These are phyloP conservation scores for Ganoderma lingzhi DNA, from an alignment of 1,284 basidiomycete species.

Conservation along the genomic window DNA sequence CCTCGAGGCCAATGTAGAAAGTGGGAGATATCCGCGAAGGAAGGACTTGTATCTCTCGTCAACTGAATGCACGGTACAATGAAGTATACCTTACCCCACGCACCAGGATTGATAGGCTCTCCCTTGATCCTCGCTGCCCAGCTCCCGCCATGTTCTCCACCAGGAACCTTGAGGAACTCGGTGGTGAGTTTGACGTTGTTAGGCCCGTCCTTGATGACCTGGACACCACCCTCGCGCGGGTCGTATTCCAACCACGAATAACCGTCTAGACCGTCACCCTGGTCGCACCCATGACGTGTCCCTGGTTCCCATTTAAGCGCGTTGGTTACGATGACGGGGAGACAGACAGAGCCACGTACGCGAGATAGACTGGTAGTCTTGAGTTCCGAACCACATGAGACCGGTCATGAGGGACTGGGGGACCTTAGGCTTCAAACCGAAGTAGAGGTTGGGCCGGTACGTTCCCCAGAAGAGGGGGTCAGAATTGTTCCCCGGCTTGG, in stretches of 20 bases:
- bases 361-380: conserved; percentile 76
- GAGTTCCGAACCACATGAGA: conserved; percentile 90
- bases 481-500: conserved; percentile 50
- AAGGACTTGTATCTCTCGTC: conserved; percentile 44
- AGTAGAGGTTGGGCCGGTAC: conserved; percentile 93
- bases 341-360: conserved; percentile 52
- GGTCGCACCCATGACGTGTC: conserved; percentile 90
- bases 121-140: conserved; percentile 93
- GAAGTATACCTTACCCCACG: conserved; percentile 32
- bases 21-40: conserved; percentile 77
- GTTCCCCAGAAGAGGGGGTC: conserved; percentile 88
- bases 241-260: conserved; percentile 94
- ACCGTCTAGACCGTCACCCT: conserved; percentile 80
- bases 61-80: not conserved
- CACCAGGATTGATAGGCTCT: conserved; percentile 76
- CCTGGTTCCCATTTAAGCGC: conserved; percentile 50
- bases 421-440: conserved; percentile 85
- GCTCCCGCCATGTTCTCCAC: conserved; percentile 83
- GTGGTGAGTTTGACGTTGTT: conserved; percentile 91
- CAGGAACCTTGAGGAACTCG: conserved; percentile 84
- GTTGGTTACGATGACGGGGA: conserved; percentile 14
- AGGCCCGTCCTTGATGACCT: conserved; percentile 80
- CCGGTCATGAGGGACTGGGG: conserved; percentile 92
- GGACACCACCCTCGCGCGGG: conserved; percentile 83
- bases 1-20: conserved; percentile 90